Evolutionary conservation across 768 basidiomycete genomes (phyloP).

Genomic region (Kwoniella sp.): DNA sequence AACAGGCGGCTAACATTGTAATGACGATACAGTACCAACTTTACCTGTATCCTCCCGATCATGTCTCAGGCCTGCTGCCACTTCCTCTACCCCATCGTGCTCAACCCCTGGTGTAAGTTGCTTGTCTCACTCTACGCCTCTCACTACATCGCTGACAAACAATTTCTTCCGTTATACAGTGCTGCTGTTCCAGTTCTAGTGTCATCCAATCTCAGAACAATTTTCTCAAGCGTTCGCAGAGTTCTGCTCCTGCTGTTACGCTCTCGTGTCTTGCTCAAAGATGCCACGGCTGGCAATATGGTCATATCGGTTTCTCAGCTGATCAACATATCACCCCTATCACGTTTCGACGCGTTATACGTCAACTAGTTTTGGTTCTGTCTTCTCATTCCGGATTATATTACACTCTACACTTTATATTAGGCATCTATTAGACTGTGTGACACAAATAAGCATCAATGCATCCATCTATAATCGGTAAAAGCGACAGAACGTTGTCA

Average conservation of each 20-base stretch:
- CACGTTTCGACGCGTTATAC: neutral
- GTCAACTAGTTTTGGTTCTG: neutral
- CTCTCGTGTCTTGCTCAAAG: too few relatives aligned
- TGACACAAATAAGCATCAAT: conserved; percentile 9
- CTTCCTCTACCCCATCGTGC: conserved; percentile 50
- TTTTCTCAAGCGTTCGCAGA: too few relatives aligned
- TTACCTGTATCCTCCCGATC: conserved; percentile 51
- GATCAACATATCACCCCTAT: neutral
- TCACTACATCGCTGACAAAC: conserved; percentile 16
- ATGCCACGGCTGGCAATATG: too few relatives aligned
- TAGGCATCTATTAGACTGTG: neutral
- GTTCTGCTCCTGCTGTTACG: too few relatives aligned
- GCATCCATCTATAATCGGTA: conserved; percentile 7
- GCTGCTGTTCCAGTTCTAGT: conserved; percentile 47
- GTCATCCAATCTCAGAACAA: neutral
- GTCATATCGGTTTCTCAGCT: neutral
- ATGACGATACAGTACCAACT: conserved; percentile 40
- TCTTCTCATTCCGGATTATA: neutral
- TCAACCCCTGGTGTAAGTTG: conserved; percentile 50
- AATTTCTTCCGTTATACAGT: conserved; percentile 19
- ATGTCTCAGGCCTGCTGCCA: conserved; percentile 51
- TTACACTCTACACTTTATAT: conserved; percentile 3
- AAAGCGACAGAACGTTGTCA: neutral
- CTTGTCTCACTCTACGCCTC: neutral
- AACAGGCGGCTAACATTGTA: neutral